Percentiles rank a stretch among this genome's conserved stretches.
Evolutionary conservation across 176 grass and related monocot species (phyloP).

Genomic region (Saccharum spontaneum): DNA sequence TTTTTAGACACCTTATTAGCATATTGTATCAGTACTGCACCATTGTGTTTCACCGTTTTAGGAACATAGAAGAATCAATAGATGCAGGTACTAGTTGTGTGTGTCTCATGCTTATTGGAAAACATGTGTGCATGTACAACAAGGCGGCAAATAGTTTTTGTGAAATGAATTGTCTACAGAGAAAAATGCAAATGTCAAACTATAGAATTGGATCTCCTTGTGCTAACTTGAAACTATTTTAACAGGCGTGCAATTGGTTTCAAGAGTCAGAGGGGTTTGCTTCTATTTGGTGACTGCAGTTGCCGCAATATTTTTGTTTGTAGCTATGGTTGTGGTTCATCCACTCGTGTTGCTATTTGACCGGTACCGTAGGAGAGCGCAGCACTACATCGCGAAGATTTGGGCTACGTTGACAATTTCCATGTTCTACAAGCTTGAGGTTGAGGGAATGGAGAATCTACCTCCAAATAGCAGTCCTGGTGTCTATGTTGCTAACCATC

Average conservation of each 20-base stretch:
- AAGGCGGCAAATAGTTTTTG: neutral
- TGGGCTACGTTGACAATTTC: conserved; percentile 79
- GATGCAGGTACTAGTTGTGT: neutral
- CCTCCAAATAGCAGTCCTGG: conserved; percentile 60
- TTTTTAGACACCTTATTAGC: neutral
- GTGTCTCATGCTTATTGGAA: neutral
- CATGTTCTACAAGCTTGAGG: conserved; percentile 89
- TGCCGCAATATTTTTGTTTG: conserved; percentile 66
- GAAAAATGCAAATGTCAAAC: conserved; percentile 25
- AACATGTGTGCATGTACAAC: neutral
- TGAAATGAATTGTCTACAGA: neutral
- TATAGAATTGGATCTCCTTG: conserved; percentile 12
- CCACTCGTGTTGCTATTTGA: conserved; percentile 80
- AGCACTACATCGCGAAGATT: conserved; percentile 78
- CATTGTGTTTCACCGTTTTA: conserved; percentile 9
- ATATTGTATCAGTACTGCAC: neutral
- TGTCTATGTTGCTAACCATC: conserved; percentile 95
- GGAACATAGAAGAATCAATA: neutral
- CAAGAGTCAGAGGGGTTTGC: conserved; percentile 71
- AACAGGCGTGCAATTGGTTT: conserved; percentile 61
- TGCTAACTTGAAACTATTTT: conserved; percentile 35
- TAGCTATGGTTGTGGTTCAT: conserved; percentile 72
- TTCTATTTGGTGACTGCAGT: conserved; percentile 76
- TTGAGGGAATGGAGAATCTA: conserved; percentile 88
- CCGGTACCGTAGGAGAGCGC: conserved; percentile 61